phyloP scores from a whole-genome alignment of 306 rosid species.

The Prunus padus region DNA sequence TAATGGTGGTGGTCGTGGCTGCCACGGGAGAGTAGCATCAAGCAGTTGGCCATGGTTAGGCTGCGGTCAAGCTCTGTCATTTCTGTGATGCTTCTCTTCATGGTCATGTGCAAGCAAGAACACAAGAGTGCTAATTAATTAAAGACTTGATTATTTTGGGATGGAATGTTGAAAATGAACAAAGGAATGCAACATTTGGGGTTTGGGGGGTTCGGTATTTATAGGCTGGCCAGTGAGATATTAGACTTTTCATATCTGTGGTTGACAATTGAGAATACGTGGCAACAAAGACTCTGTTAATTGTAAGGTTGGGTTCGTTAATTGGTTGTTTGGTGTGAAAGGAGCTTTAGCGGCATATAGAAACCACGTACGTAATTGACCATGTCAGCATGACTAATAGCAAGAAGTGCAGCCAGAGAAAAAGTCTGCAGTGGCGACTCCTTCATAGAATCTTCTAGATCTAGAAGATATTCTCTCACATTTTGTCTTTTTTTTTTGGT shows the following conservation, averaged over 20 bases:
- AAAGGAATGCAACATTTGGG: conserved; percentile 38
- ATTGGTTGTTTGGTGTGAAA: conserved; percentile 42
- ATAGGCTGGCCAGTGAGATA: conserved; percentile 36
- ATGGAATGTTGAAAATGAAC: not conserved
- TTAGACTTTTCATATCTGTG: conserved; percentile 20
- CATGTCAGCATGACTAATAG: conserved; percentile 40
- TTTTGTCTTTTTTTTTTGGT: too few relatives aligned
- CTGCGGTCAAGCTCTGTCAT: conserved; percentile 50
- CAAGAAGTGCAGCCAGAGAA: too few relatives aligned
- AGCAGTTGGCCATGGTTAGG: conserved; percentile 73
- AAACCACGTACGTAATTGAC: conserved; percentile 16
- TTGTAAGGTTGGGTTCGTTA: not conserved
- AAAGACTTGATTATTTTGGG: not conserved
- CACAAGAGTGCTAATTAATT: not conserved
- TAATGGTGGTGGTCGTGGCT: conserved; percentile 15
- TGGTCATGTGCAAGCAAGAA: conserved; percentile 1
- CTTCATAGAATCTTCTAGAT: too few relatives aligned
- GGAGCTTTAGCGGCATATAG: not conserved
- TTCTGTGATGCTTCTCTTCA: conserved; percentile 64
- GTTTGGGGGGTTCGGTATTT: conserved; percentile 27
- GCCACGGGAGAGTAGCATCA: conserved; percentile 80
- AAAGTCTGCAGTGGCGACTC: too few relatives aligned
- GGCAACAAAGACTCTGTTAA: conserved; percentile 24
- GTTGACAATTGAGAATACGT: conserved; percentile 34
- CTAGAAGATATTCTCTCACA: too few relatives aligned